These are phyloP conservation scores for Nepenthes mirabilis DNA, from an alignment of 148 eudicot genomes.

Conservation along the genomic window DNA sequence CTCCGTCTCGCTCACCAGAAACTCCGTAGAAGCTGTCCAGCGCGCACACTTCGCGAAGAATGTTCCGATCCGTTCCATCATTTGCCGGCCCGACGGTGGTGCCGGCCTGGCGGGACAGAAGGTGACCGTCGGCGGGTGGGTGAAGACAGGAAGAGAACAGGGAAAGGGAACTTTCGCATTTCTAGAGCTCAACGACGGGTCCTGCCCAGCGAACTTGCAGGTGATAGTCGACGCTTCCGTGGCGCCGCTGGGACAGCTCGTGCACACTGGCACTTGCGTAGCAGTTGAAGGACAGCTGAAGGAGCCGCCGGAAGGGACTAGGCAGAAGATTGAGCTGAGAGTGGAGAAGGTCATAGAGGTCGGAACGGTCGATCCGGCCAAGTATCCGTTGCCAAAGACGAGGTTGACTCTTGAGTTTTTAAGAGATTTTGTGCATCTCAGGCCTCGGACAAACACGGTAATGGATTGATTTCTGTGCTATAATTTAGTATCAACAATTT, in stretches of 20 bases:
- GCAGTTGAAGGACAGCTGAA: constrained; percentile 44
- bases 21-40: constrained; percentile 5
- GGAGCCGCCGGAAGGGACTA: constrained; percentile 48
- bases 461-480: neutral
- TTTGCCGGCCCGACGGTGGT: constrained; percentile 59
- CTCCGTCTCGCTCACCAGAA: constrained; percentile 8
- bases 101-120: constrained; percentile 48
- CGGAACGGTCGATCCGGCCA: constrained; percentile 51
- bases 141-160: constrained; percentile 75
- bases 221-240: constrained; percentile 44
- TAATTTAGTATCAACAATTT: neutral
- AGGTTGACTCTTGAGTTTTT: constrained; percentile 57
- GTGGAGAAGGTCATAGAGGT: constrained; percentile 41
- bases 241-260: constrained; percentile 23
- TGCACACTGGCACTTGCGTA: constrained; percentile 52
- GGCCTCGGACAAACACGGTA: constrained; percentile 75
- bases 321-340: constrained; percentile 56
- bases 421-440: constrained; percentile 70
- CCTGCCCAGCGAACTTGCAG: constrained; percentile 64
- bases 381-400: constrained; percentile 83
- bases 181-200: constrained; percentile 73
- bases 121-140: constrained; percentile 76
- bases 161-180: constrained; percentile 70
- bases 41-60: constrained; percentile 62
- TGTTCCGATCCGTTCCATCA: constrained; percentile 39